Evolutionary conservation across 2,329 filamentous ascomycete species (phyloP).

Genomic region (Beauveria sp.): DNA sequence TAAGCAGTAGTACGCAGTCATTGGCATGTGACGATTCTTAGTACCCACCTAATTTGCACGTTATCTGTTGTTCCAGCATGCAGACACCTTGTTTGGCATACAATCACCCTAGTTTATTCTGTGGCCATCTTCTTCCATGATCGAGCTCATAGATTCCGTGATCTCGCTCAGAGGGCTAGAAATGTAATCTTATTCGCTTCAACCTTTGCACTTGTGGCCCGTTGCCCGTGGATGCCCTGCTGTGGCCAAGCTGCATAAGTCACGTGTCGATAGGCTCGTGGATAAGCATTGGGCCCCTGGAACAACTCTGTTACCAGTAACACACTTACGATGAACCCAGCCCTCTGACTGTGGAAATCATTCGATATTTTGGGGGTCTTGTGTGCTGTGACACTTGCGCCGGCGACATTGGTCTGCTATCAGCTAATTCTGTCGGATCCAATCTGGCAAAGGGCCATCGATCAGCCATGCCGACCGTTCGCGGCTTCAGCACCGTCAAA

Average conservation of each 20-base stretch:
- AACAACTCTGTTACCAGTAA: neutral
- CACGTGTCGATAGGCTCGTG: constrained; percentile 8
- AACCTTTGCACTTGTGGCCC: no score
- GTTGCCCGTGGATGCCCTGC: no score
- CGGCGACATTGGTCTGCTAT: neutral
- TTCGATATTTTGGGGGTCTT: neutral
- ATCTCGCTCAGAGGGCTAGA: no score
- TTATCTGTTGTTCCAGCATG: neutral
- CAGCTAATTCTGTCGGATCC: neutral
- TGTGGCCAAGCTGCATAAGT: neutral
- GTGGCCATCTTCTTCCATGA: no score
- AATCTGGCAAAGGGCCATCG: neutral
- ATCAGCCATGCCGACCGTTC: constrained; percentile 25
- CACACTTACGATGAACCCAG: neutral
- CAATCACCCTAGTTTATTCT: neutral
- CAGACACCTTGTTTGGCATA: neutral
- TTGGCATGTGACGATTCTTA: neutral
- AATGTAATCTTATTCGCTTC: no score
- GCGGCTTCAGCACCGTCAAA: constrained; percentile 59
- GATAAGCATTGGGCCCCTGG: constrained; percentile 4
- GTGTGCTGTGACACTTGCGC: neutral
- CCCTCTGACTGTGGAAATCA: neutral
- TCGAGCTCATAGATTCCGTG: no score
- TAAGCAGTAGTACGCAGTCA: neutral
- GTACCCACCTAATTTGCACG: neutral